phyloP scores from a whole-genome alignment of 2,329 filamentous ascomycete species.

The Lizonia empirigonia region DNA sequence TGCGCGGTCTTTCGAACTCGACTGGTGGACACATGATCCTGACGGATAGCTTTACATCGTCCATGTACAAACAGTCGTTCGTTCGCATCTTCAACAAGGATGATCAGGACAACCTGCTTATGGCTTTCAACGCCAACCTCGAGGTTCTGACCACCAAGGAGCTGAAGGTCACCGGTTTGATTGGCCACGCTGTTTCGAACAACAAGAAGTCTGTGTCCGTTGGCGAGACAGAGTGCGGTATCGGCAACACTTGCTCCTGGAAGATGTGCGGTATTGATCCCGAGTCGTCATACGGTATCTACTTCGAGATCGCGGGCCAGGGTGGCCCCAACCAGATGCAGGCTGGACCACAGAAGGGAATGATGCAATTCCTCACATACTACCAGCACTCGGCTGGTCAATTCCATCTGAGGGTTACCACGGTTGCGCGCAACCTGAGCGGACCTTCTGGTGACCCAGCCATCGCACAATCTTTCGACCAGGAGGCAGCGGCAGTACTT shows the following conservation, averaged over 20 bases:
- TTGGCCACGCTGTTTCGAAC: constrained; percentile 92
- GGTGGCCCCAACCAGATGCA: constrained; percentile 84
- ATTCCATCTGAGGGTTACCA: constrained; percentile 94
- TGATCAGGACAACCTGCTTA: constrained; percentile 87
- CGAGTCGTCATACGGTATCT: constrained; percentile 89
- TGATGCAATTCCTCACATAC: constrained; percentile 98
- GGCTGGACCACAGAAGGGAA: constrained; percentile 85
- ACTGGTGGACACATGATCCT: constrained; percentile 98
- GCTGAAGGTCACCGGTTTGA: constrained; percentile 94
- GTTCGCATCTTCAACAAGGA: constrained; percentile 97
- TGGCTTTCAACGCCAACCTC: constrained; percentile 97
- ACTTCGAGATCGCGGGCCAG: constrained; percentile 97
- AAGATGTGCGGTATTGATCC: constrained; percentile 99
- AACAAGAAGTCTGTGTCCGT: constrained; percentile 99
- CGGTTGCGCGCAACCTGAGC: constrained; percentile 86
- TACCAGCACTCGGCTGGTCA: constrained; percentile 97
- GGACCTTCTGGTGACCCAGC: constrained; percentile 93
- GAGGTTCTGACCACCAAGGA: constrained; percentile 98
- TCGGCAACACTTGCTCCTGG: constrained; percentile 98
- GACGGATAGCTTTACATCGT: constrained; percentile 97
- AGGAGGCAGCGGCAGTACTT: constrained; percentile 94
- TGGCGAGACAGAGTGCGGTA: constrained; percentile 96
- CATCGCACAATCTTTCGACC: constrained; percentile 95
- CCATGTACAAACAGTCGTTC: constrained; percentile 99
- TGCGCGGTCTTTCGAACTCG: constrained; percentile 95